These are phyloP conservation scores for Naganishia sp. DNA, from an alignment of 1,284 basidiomycete species.

Conservation along the genomic window DNA sequence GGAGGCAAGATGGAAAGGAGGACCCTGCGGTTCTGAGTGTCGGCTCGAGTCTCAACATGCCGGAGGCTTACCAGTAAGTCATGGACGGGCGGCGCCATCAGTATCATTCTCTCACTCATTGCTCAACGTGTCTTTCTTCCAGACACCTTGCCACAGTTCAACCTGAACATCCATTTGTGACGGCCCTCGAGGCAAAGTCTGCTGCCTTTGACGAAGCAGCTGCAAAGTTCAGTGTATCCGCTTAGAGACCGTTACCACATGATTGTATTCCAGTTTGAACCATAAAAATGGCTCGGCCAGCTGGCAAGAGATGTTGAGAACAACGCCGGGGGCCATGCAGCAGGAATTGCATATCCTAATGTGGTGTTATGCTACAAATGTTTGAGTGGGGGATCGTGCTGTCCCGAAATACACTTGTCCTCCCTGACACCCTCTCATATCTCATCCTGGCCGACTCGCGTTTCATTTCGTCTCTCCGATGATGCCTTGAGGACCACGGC, in stretches of 20 bases:
- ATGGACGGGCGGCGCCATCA: too few species aligned
- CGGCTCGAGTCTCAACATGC: slow-evolving; percentile 63
- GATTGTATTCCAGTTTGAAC: neutral
- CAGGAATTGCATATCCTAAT: neutral
- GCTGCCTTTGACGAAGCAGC: slow-evolving; percentile 63
- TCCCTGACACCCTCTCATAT: neutral
- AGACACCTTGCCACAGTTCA: slow-evolving; percentile 44
- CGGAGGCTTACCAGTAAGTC: slow-evolving; percentile 66
- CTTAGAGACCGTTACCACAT: slow-evolving; percentile 33
- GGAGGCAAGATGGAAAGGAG: slow-evolving; percentile 57
- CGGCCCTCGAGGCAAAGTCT: slow-evolving; percentile 47
- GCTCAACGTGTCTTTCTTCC: neutral
- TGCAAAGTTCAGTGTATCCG: slow-evolving; percentile 60
- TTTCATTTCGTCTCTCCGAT: neutral
- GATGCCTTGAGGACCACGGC: too few species aligned
- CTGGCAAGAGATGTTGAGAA: too few species aligned
- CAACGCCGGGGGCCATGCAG: too few species aligned
- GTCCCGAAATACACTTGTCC: neutral
- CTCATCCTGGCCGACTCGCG: neutral
- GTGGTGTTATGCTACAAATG: slow-evolving; percentile 19
- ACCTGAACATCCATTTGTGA: slow-evolving; percentile 46
- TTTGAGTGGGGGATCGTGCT: slow-evolving; percentile 4
- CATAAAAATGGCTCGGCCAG: neutral
- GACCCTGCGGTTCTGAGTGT: slow-evolving; percentile 73
- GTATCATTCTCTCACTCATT: neutral